Evolutionary conservation across 345 rosid genomes (phyloP).

Genomic region (Brassica nigra): DNA sequence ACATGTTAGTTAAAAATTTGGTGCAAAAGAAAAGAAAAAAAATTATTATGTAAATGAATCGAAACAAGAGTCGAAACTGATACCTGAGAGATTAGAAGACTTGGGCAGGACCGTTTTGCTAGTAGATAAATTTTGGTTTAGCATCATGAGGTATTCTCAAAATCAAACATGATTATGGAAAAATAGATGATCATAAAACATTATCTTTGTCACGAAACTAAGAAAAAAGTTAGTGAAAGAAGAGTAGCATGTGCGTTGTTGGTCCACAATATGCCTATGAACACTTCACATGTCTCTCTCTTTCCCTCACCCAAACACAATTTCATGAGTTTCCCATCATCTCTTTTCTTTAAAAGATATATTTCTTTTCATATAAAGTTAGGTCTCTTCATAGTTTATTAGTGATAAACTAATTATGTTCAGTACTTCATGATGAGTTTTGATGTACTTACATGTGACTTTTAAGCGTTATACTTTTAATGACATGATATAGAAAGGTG

Average conservation of each 20-base stretch:
- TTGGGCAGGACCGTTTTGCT: background rate
- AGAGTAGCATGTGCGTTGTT: slow-evolving; percentile 41
- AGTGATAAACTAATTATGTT: slow-evolving; percentile 40
- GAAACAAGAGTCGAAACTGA: background rate
- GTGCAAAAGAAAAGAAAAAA: too few relatives aligned
- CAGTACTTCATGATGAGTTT: slow-evolving; percentile 41
- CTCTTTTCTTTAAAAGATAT: slow-evolving; percentile 26
- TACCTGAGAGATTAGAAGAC: background rate
- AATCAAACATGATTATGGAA: slow-evolving; percentile 14
- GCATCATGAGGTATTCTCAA: background rate
- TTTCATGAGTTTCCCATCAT: slow-evolving; percentile 41
- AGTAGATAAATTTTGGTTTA: background rate
- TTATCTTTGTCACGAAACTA: slow-evolving; percentile 25
- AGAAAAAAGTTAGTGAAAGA: slow-evolving; percentile 33
- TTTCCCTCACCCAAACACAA: slow-evolving; percentile 37
- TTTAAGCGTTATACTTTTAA: slow-evolving; percentile 32
- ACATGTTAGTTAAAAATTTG: too few relatives aligned
- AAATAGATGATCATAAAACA: slow-evolving; percentile 1
- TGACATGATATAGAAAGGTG: slow-evolving; percentile 34
- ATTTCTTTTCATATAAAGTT: slow-evolving; percentile 31
- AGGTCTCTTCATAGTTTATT: slow-evolving; percentile 29
- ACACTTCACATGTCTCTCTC: slow-evolving; percentile 46
- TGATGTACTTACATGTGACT: slow-evolving; percentile 44
- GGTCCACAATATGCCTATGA: slow-evolving; percentile 47
- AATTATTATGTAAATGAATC: too few relatives aligned